These are phyloP conservation scores for Lactuca saligna DNA, from an alignment of 129 eudicot genomes.

Conservation along the genomic window DNA sequence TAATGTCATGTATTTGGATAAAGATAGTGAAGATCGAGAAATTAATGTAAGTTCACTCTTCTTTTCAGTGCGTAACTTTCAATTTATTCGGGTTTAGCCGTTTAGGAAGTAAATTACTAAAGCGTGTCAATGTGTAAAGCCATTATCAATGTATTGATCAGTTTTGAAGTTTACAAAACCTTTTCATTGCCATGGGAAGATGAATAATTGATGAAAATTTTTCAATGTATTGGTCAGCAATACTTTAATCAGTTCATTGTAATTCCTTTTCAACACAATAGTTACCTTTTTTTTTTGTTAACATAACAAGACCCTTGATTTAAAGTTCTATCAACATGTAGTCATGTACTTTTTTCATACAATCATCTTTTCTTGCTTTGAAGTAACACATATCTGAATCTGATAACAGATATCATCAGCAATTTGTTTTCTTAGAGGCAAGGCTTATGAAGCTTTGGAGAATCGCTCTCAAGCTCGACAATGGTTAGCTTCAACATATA, in stretches of 20 bases:
- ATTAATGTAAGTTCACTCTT: slow-evolving; percentile 58
- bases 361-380: slow-evolving; percentile 8
- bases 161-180: background rate
- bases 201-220: slow-evolving; percentile 8
- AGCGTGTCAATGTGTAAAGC: background rate
- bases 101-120: slow-evolving; percentile 11
- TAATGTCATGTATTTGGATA: slow-evolving; percentile 77
- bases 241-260: background rate
- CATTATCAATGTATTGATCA: background rate
- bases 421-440: slow-evolving; percentile 92
- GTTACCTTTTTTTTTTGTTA: background rate
- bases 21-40: slow-evolving; percentile 96
- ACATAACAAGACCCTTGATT: background rate
- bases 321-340: background rate
- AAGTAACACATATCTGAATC: slow-evolving; percentile 6
- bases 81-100: slow-evolving; percentile 9
- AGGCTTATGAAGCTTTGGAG: slow-evolving; percentile 92
- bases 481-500: slow-evolving; percentile 58
- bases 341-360: background rate
- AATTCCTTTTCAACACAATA: slow-evolving; percentile 8
- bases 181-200: slow-evolving; percentile 5
- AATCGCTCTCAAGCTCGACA: slow-evolving; percentile 90
- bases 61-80: background rate
- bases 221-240: background rate
- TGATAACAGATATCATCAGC: slow-evolving; percentile 79